Conservation (phyloP, 73 alveolate species). For the Uronychia setigera region DNA sequence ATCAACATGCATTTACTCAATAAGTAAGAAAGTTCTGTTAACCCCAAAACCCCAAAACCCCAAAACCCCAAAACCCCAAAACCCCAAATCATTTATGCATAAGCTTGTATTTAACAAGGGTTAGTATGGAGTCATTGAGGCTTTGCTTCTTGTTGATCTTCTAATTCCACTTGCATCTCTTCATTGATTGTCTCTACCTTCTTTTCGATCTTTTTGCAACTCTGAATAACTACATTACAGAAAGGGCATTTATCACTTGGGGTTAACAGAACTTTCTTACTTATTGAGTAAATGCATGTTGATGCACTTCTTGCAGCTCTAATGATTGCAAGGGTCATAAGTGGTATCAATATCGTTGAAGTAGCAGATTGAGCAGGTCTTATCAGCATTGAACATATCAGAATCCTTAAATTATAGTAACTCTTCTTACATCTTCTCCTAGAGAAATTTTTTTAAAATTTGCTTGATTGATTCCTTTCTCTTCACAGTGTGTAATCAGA, state of each 20-base stretch:
- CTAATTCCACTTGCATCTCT: too few relatives aligned
- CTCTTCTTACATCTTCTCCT: background rate
- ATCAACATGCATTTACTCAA: too few relatives aligned
- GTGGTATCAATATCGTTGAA: conserved; percentile 36
- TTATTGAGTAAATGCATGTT: conserved; percentile 18
- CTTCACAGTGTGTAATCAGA: background rate
- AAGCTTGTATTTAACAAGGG: too few relatives aligned
- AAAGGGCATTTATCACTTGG: background rate
- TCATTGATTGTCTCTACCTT: background rate
- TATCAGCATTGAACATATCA: conserved; percentile 50
- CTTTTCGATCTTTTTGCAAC: background rate
- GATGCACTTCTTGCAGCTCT: conserved; percentile 39
- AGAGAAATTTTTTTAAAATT: conserved; percentile 1
- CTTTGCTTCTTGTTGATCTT: too few relatives aligned
- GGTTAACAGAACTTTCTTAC: too few relatives aligned
- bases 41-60: too few relatives aligned
- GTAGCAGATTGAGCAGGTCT: conserved; percentile 38
- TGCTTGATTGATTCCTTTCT: background rate
- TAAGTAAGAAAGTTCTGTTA: too few relatives aligned
- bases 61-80: too few relatives aligned
- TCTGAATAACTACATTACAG: conserved; percentile 10
- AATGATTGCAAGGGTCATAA: conserved; percentile 48
- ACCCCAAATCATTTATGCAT: too few relatives aligned
- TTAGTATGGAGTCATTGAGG: too few relatives aligned
- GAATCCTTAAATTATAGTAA: background rate